Evolutionary conservation across 768 basidiomycete genomes (phyloP).

Genomic region (Lactarius indigo): DNA sequence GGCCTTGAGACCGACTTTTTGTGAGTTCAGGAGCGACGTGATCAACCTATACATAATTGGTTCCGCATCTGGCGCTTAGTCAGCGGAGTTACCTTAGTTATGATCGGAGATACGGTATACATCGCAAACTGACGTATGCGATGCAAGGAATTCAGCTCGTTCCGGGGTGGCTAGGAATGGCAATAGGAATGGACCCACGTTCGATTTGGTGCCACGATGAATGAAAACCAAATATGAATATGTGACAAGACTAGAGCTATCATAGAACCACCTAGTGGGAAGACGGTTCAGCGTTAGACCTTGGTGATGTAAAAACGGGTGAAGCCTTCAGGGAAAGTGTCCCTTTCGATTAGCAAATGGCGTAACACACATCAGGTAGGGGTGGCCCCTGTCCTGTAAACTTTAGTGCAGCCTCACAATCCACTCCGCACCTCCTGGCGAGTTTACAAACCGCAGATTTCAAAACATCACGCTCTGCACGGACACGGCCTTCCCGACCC

Average conservation of each 20-base stretch:
- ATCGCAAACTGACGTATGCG: constrained; percentile 60
- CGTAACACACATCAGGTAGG: constrained; percentile 74
- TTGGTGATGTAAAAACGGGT: constrained; percentile 93
- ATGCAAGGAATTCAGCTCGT: constrained; percentile 7
- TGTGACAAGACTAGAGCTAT: constrained; percentile 94
- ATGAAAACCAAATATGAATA: constrained; percentile 95
- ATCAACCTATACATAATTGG: too few relatives aligned
- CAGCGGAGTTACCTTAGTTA: constrained; percentile 14
- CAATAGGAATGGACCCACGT: constrained; percentile 64
- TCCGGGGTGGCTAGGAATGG: constrained; percentile 1
- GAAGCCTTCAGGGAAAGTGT: constrained; percentile 88
- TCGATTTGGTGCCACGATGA: constrained; percentile 96
- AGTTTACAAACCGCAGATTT: constrained; percentile 84
- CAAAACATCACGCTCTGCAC: constrained; percentile 91
- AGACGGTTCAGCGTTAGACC: constrained; percentile 40
- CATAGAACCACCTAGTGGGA: constrained; percentile 76
- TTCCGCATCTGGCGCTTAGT: constrained; percentile 62
- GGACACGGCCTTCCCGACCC: constrained; percentile 96
- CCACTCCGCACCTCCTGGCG: constrained; percentile 81
- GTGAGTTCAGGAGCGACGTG: too few relatives aligned
- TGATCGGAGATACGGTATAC: constrained; percentile 39
- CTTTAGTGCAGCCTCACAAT: constrained; percentile 91
- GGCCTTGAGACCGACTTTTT: too few relatives aligned
- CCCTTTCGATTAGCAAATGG: constrained; percentile 77
- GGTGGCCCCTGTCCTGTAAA: constrained; percentile 91